Evolutionary conservation across 352 stramenopile species (phyloP).

Genomic region (Globisporangium nagaii): DNA sequence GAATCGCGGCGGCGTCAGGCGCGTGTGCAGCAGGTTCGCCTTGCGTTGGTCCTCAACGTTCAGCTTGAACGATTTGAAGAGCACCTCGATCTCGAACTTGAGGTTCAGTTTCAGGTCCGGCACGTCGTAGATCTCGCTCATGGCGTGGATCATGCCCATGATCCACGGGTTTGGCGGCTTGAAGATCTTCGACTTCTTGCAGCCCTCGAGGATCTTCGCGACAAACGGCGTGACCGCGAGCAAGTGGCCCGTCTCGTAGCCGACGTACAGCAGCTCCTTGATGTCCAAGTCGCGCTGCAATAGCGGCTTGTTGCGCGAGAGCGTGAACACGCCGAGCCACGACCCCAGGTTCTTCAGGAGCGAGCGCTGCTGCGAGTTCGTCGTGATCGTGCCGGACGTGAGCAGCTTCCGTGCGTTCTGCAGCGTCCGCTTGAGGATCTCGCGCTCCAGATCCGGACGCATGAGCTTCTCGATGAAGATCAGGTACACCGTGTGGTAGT

Average conservation of each 20-base stretch:
- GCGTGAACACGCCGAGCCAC: conserved; percentile 98
- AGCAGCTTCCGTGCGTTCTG: conserved; percentile 95
- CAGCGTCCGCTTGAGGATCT: conserved; percentile 95
- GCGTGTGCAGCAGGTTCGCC: conserved; percentile 86
- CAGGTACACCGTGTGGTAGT: conserved; percentile 98
- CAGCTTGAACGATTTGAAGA: conserved; percentile 98
- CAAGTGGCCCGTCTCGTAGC: conserved; percentile 94
- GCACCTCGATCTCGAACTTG: conserved; percentile 99
- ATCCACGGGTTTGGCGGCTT: conserved; percentile 98
- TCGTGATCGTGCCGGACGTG: conserved; percentile 97
- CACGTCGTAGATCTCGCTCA: conserved; percentile 97
- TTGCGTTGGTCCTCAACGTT: conserved; percentile 96
- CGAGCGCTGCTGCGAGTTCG: conserved; percentile 96
- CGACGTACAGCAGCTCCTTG: conserved; percentile 97
- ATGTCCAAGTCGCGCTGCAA: conserved; percentile 97
- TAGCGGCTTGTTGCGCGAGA: conserved; percentile 97
- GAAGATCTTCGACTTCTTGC: conserved; percentile 97
- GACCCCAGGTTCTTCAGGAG: conserved; percentile 98
- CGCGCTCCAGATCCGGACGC: conserved; percentile 86
- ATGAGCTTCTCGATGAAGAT: conserved; percentile 97
- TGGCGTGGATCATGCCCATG: conserved; percentile 98
- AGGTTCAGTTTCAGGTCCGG: conserved; percentile 99
- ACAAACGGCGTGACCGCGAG: conserved; percentile 98
- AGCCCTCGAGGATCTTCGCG: conserved; percentile 97
- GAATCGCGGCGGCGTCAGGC: conserved; percentile 89